Percentiles rank a stretch among this genome's conserved stretches.
These are phyloP conservation scores for Coemansia nantahalensis DNA, from an alignment of 192 early-diverging fungal genomes.

Conservation along the genomic window DNA sequence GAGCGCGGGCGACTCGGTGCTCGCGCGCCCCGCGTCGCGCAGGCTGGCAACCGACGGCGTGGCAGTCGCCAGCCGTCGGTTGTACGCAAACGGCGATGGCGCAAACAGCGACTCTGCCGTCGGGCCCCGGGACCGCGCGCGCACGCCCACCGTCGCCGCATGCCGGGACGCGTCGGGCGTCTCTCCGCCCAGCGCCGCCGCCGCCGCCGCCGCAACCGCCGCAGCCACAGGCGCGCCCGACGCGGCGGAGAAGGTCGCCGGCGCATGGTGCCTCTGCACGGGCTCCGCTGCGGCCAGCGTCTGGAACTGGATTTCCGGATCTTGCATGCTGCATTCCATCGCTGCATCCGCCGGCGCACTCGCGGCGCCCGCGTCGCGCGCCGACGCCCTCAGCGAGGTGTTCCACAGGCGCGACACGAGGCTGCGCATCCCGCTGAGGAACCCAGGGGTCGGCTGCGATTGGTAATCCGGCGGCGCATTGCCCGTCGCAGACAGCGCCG, in stretches of 20 bases:
- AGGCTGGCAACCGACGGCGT: constrained; percentile 41
- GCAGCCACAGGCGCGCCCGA: not conserved
- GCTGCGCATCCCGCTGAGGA: constrained; percentile 49
- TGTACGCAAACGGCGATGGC: constrained; percentile 51
- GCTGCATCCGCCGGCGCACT: not conserved
- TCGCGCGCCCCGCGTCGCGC: constrained; percentile 37
- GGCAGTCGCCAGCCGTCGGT: constrained; percentile 39
- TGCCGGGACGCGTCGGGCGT: constrained; percentile 1
- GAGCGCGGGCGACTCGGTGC: constrained; percentile 17
- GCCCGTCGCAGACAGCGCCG: not conserved
- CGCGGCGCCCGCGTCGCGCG: not conserved
- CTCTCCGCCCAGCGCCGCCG: not conserved
- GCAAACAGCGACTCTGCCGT: constrained; percentile 42
- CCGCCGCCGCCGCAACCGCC: not conserved
- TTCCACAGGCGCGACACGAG: constrained; percentile 47
- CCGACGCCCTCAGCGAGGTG: constrained; percentile 29
- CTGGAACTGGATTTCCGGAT: not conserved
- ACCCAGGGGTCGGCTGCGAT: constrained; percentile 20
- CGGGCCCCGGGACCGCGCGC: constrained; percentile 17
- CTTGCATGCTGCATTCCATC: not conserved
- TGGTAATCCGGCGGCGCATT: constrained; percentile 14
- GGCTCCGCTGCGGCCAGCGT: not conserved
- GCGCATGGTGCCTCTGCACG: no score
- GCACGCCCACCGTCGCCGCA: constrained; percentile 25
- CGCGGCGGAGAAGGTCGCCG: constrained; percentile 1